phyloP scores from a whole-genome alignment of 352 stramenopile genomes.

The Phytopythium delawarense region DNA sequence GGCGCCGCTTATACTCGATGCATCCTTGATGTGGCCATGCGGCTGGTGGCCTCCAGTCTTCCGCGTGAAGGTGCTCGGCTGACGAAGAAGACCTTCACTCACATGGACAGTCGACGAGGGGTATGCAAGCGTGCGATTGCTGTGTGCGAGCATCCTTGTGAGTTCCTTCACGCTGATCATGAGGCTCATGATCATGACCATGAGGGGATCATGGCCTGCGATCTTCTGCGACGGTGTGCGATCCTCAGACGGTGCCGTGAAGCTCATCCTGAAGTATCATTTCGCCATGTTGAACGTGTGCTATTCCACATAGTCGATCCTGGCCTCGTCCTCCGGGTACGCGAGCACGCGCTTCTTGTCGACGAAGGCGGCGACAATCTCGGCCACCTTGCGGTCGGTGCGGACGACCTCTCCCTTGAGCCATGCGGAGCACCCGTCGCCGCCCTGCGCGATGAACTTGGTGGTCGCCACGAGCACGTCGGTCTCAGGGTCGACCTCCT shows the following conservation, averaged over 20 bases:
- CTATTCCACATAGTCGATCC: slow-evolving; percentile 38
- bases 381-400: slow-evolving; percentile 24
- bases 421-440: slow-evolving; percentile 51
- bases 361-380: slow-evolving; percentile 21
- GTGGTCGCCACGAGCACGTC: slow-evolving; percentile 70
- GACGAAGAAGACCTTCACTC: slow-evolving; percentile 3
- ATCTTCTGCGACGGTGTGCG: not conserved
- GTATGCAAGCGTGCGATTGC: slow-evolving; percentile 5
- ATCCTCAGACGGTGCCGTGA: not conserved
- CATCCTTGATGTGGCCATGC: no score
- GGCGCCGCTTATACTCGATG: no score
- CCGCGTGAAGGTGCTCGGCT: not conserved
- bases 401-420: slow-evolving; percentile 29
- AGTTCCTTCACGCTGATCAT: no score
- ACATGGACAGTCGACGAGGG: not conserved
- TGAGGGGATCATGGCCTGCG: no score
- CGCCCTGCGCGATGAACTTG: slow-evolving; percentile 52
- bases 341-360: slow-evolving; percentile 38
- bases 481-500: slow-evolving; percentile 46
- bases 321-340: slow-evolving; percentile 30
- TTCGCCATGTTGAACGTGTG: not conserved
- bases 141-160: not conserved
- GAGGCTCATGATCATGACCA: no score
- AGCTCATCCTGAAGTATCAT: not conserved
- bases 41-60: no score